Base-by-base conservation (phyloP, 139 green algal species). In the Zygnema circumcarinatum region DNA sequence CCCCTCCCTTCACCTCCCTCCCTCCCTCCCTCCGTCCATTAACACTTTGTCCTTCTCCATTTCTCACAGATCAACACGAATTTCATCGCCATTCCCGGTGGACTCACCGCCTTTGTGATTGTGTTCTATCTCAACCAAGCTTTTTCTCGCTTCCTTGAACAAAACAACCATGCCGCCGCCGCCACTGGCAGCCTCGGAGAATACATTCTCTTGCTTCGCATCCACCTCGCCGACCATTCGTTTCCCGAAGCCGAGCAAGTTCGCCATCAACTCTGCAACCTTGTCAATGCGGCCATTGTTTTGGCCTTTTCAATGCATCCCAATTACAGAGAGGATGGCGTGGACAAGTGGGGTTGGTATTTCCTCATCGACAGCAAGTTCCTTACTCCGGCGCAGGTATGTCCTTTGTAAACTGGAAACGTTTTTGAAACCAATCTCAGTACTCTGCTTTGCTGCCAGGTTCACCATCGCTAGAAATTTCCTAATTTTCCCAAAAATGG, bases 71-170 rank as follows among this genome's bases (percentile, higher is more conserved):
- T 62, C 7, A 16, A 16, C 7, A 62, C 47, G 47, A 62, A 62
- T 62, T 7, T 16, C 16, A 16, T 78, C 16, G 69, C 69, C 7
- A 11, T 78, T 39, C 69, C 69, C 7, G 69, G 69, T 41, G 36
- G 7, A 3, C 69, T 78, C 35, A 39, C 16, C 35, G 16, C 69
- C 11, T 41, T 78, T 11, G 35, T 78, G 7, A 3, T 78, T 11
- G 36, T 41, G 7, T 78, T 78, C 69, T 78, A 78, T 16, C 69
- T 78, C 16, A 78, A 78, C 16, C 69, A 78, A 41, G 16, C 69
- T 22, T 78, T 78, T 16, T 38, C 69, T 39, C 69, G 69, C 7
- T 78, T n/a, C 16, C 16, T 52, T 22, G 16, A 3, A 3, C 69
- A 38, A 41, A 41, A 39, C 11, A 22, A 7, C 11, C 69, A 78